These are phyloP conservation scores for Dioscorea cayenensis DNA, from an alignment of 116 monocot species.

Conservation along the genomic window DNA sequence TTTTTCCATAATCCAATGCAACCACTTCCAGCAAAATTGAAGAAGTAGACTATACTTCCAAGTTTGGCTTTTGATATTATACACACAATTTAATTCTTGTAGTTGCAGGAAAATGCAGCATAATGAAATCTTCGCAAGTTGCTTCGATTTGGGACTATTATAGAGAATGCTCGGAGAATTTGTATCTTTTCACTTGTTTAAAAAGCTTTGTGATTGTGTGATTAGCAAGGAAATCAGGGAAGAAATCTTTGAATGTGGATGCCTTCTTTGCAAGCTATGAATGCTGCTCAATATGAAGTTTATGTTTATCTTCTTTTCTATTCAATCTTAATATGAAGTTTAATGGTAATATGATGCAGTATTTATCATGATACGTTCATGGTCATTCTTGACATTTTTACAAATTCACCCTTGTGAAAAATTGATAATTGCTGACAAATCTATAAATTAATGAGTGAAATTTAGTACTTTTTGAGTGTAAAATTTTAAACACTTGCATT, in stretches of 20 bases:
- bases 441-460: too few relatives aligned
- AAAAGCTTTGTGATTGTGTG: not conserved
- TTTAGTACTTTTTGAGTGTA: too few relatives aligned
- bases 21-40: not conserved
- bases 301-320: too few relatives aligned
- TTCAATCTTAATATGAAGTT: too few relatives aligned
- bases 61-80: not conserved
- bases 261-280: not conserved
- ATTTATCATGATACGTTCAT: too few relatives aligned
- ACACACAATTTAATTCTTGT: not conserved
- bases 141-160: not conserved
- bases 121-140: not conserved
- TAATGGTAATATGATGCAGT: too few relatives aligned
- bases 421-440: too few relatives aligned
- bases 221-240: not conserved
- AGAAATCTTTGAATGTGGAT: not conserved
- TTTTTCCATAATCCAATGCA: not conserved
- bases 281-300: not conserved
- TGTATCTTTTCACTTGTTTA: not conserved
- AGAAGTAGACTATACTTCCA: not conserved
- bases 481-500: too few relatives aligned
- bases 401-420: too few relatives aligned
- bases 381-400: too few relatives aligned
- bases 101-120: not conserved
- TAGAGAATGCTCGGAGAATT: not conserved